A percentile compares a stretch with the other conserved stretches of the same genome.
phyloP scores from a whole-genome alignment of 78 protist genomes.

The Emiliania huxleyi region DNA sequence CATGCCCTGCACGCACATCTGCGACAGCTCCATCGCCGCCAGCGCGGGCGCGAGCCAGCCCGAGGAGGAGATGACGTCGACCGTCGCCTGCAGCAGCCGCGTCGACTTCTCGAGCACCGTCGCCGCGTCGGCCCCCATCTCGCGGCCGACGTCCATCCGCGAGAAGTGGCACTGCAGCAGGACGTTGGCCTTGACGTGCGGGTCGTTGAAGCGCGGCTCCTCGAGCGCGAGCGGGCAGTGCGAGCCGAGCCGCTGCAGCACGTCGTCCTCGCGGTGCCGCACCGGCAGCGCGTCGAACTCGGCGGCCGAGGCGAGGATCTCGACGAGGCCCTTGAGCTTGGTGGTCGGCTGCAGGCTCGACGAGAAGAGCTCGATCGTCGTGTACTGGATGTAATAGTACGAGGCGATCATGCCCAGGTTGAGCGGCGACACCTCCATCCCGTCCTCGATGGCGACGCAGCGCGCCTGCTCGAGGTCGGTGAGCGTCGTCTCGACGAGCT shows the following conservation, averaged over 20 bases:
- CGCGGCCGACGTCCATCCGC: constrained; percentile 54
- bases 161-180: constrained; percentile 78
- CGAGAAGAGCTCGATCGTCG: constrained; percentile 82
- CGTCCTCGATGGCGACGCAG: constrained; percentile 61
- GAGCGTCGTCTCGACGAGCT: constrained; percentile 88
- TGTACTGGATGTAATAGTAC: constrained; percentile 88
- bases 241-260: constrained; percentile 64
- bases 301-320: constrained; percentile 75
- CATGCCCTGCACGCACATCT: constrained; percentile 87
- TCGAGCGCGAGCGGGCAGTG: constrained; percentile 73
- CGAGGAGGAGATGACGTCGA: constrained; percentile 81
- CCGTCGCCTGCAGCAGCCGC: constrained; percentile 79
- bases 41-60: constrained; percentile 90
- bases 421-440: constrained; percentile 70
- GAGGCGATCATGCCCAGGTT: constrained; percentile 95
- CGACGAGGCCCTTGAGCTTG: constrained; percentile 76
- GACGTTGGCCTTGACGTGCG: constrained; percentile 81
- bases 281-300: constrained; percentile 87
- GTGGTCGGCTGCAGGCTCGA: constrained; percentile 68
- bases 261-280: constrained; percentile 84
- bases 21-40: constrained; percentile 92
- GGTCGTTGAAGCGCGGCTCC: constrained; percentile 55
- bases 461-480: constrained; percentile 72
- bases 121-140: neutral
- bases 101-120: constrained; percentile 1